These are phyloP conservation scores for Lactifluus piperatus DNA, from an alignment of 768 basidiomycete species.

Conservation along the genomic window DNA sequence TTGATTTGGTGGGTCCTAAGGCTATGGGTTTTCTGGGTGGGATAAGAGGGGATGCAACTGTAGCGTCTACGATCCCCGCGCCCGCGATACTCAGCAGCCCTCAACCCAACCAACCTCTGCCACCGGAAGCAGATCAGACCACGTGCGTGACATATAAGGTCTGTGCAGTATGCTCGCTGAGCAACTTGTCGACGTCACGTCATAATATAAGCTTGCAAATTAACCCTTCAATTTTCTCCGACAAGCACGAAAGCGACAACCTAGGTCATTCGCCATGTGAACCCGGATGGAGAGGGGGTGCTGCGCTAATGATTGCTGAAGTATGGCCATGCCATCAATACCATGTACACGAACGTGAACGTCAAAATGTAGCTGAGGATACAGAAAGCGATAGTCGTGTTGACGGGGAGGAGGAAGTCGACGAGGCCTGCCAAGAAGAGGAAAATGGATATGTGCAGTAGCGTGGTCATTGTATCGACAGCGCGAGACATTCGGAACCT, in stretches of 20 bases:
- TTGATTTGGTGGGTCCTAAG: too few species aligned
- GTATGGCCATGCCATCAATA: background rate
- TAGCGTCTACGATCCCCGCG: too few species aligned
- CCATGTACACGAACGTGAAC: background rate
- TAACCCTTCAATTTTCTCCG: too few species aligned
- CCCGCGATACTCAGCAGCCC: too few species aligned
- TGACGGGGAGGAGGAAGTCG: constrained; percentile 10
- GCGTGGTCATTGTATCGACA: background rate
- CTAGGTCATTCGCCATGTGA: background rate
- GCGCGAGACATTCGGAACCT: background rate
- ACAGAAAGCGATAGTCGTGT: constrained; percentile 6
- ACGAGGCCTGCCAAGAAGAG: constrained; percentile 9
- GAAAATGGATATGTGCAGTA: constrained; percentile 4
- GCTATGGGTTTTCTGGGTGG: too few species aligned
- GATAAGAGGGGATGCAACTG: too few species aligned
- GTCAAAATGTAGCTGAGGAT: background rate
- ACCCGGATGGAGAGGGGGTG: background rate
- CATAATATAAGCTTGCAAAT: too few species aligned
- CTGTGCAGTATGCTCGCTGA: too few species aligned
- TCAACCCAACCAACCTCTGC: too few species aligned
- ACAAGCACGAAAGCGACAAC: background rate
- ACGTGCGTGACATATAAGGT: too few species aligned
- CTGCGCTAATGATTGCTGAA: background rate
- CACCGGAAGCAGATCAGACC: too few species aligned
- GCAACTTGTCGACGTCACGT: too few species aligned